These are phyloP conservation scores for Lepidium sativum DNA, from an alignment of 345 rosid species.

Conservation along the genomic window DNA sequence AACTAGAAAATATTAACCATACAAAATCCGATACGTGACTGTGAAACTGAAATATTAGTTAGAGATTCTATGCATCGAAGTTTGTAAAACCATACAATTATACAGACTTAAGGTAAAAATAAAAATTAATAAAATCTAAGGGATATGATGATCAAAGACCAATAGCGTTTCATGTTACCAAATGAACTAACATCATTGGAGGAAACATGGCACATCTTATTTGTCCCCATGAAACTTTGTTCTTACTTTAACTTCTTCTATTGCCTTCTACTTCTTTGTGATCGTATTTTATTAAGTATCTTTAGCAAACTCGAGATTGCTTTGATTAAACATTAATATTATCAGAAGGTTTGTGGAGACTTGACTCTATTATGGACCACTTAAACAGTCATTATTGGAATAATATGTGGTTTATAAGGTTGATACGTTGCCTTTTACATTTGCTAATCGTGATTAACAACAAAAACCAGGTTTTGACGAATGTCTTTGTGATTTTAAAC, in stretches of 20 bases:
- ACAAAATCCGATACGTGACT: too few relatives aligned
- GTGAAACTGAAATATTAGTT: too few relatives aligned
- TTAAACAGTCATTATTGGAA: conserved; percentile 21
- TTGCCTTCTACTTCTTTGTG: conserved; percentile 10
- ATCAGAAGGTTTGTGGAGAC: conserved; percentile 15
- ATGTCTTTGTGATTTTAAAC: conserved; percentile 22
- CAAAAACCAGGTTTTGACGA: conserved; percentile 5
- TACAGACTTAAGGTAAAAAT: neutral
- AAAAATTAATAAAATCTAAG: neutral
- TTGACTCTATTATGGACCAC: conserved; percentile 22
- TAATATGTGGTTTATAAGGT: conserved; percentile 26
- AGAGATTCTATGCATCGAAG: neutral
- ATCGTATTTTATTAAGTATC: conserved; percentile 9
- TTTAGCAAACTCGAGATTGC: conserved; percentile 8
- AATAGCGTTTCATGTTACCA: conserved; percentile 14
- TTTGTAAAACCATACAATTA: neutral
- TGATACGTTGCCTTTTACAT: conserved; percentile 23
- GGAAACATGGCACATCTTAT: conserved; percentile 20
- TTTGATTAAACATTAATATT: neutral
- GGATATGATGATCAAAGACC: neutral
- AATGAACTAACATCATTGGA: conserved; percentile 25
- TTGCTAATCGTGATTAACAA: conserved; percentile 15
- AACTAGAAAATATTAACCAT: too few relatives aligned
- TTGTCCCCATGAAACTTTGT: conserved; percentile 12
- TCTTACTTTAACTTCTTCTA: conserved; percentile 14